A percentile compares a stretch with the other conserved stretches of the same genome.
Conservation (phyloP, 2,329 filamentous ascomycete genomes). For the Aspergillus sp. region DNA sequence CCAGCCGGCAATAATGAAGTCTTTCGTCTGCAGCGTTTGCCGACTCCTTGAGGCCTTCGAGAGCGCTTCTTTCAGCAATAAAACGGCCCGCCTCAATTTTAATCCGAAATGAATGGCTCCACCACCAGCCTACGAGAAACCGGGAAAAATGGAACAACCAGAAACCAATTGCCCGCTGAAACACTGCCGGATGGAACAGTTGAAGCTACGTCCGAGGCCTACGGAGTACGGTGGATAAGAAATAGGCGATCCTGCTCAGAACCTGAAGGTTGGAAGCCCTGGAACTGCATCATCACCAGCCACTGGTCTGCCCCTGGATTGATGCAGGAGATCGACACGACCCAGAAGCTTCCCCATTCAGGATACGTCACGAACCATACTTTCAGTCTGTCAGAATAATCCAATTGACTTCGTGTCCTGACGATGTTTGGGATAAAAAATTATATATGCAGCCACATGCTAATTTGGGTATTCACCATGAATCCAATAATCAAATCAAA, state of each 20-base stretch:
- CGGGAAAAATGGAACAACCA: not conserved
- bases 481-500: not conserved
- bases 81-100: conserved; percentile 26
- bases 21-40: not conserved
- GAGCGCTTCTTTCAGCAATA: conserved; percentile 1
- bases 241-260: not conserved
- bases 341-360: not conserved
- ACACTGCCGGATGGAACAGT: not conserved
- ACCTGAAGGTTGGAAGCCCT: not conserved
- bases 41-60: not conserved
- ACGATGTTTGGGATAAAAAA: not conserved
- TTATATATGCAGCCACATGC: conserved; percentile 7
- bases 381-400: not conserved
- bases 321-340: not conserved
- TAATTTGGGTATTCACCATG: conserved; percentile 9
- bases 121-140: conserved; percentile 8
- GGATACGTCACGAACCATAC: conserved; percentile 4
- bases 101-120: conserved; percentile 27
- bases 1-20: conserved; percentile 7
- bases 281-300: not conserved
- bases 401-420: not conserved
- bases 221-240: not conserved
- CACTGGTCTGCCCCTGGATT: conserved; percentile 1
- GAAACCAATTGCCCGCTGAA: not conserved
- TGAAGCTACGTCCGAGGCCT: not conserved